Base-by-base conservation (phyloP, 257 asterid species). In the Datura wrightii region DNA sequence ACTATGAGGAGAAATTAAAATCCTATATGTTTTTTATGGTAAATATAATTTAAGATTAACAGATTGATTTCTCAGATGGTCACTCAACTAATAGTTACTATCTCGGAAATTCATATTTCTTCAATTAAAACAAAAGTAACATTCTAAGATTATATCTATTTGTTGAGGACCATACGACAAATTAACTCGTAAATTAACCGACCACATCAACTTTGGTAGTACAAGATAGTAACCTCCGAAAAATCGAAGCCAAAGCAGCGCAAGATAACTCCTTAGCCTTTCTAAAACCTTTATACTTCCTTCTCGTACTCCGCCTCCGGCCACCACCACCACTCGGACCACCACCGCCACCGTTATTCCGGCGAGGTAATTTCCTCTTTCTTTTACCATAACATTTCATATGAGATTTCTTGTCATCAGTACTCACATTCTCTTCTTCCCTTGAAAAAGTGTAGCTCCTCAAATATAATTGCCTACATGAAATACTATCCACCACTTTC, bases 381-480 rank as follows among this genome's bases (percentile, higher is more conserved):
- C 59, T 79, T 2, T 70, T 79, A 41, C 83, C 79, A 16, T 94
- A 93, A 60, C 89, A 88, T 56, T 92, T 91, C 74, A 89, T 89
- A 37, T 67, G 78, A 0, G 86, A 34, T 15, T 89, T 85, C 55
- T 82, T 80, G 55, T 84, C 90, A 1, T 87, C 86, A 24, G 31
- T 24, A 53, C 66, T 48, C 3, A 52, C 15, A 54, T 65, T 42
- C 37, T 90, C 97, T 13, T 94, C 97, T 50, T 92, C 97, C 82
- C 96, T 87, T 0, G 98, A 94, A 87, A 95, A 95, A 62, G 95
- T 95, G 86, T 95, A 95, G 92, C 98, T 95, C 80, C 98, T 87
- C 88, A 95, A 82, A 83, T 95, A 95, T 78, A 95, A 66, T 63
- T 95, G 98, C 50, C 98, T 83, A 86, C 98, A 95, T 0, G 98